Conservation (phyloP, 2,329 filamentous ascomycete genomes). For the Fusarium brevicatenulatum region DNA sequence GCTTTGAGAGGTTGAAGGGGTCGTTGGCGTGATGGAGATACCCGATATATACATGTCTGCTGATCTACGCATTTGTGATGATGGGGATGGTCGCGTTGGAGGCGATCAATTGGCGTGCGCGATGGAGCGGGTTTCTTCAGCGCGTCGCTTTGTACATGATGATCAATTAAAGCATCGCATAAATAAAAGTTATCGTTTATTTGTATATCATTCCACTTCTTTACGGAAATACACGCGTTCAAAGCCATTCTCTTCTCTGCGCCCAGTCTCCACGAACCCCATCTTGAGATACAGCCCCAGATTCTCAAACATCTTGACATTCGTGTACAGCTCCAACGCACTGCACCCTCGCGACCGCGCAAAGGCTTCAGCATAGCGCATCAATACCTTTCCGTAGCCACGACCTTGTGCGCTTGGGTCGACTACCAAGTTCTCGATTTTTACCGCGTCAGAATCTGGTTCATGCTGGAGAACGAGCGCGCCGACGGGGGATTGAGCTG, state of each 20-base stretch:
- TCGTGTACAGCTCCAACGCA: slow-evolving; percentile 48
- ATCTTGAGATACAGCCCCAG: slow-evolving; percentile 42
- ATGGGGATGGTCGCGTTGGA: not conserved
- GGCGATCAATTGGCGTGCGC: not conserved
- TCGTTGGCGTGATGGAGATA: not conserved
- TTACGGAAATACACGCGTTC: slow-evolving; percentile 51
- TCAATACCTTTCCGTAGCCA: slow-evolving; percentile 48
- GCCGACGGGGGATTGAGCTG: slow-evolving; percentile 37
- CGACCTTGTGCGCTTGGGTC: slow-evolving; percentile 46
- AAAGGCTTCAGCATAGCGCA: slow-evolving; percentile 46
- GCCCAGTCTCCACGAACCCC: slow-evolving; percentile 48
- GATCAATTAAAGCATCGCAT: not conserved
- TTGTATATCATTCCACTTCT: slow-evolving; percentile 42
- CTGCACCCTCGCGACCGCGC: slow-evolving; percentile 36
- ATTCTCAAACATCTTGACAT: slow-evolving; percentile 51
- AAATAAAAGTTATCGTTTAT: not conserved
- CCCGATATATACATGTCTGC: not conserved
- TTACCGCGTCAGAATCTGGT: slow-evolving; percentile 25
- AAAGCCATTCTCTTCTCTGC: slow-evolving; percentile 47
- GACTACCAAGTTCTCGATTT: slow-evolving; percentile 45
- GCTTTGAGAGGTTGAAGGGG: slow-evolving; percentile 44
- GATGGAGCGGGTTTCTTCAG: not conserved
- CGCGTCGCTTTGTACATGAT: not conserved
- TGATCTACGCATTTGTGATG: not conserved
- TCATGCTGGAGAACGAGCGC: slow-evolving; percentile 43